Percentiles rank a stretch among this genome's conserved stretches.
phyloP scores from a whole-genome alignment of 345 rosid species.

The Corchorus capsularis region DNA sequence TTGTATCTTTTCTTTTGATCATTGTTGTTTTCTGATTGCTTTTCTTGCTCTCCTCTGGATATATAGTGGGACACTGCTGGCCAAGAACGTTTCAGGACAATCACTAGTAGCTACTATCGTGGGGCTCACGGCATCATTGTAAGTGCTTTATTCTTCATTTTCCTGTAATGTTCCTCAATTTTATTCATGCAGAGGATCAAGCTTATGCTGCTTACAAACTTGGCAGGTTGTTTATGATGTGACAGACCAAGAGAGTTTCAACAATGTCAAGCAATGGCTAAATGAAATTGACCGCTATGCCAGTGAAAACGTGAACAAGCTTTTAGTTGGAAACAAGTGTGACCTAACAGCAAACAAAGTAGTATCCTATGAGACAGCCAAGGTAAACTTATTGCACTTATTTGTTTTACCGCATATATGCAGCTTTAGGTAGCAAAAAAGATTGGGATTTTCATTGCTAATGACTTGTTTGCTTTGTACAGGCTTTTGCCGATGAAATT shows the following conservation, averaged over 20 bases:
- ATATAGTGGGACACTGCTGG: constrained; percentile 87
- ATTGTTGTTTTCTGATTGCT: constrained; percentile 1
- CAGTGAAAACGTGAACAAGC: constrained; percentile 76
- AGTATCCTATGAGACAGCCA: constrained; percentile 64
- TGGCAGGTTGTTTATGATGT: constrained; percentile 70
- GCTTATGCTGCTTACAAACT: constrained; percentile 13
- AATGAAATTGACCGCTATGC: constrained; percentile 78
- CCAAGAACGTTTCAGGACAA: constrained; percentile 80
- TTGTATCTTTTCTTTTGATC: background rate
- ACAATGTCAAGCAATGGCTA: constrained; percentile 80
- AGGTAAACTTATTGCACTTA: constrained; percentile 38
- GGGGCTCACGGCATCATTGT: constrained; percentile 85
- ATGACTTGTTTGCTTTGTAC: background rate
- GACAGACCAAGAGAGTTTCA: constrained; percentile 80
- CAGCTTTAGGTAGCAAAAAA: background rate
- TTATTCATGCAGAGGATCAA: background rate
- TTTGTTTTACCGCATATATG: background rate
- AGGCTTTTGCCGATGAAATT: constrained; percentile 81
- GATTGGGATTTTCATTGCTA: background rate
- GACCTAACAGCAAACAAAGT: constrained; percentile 71
- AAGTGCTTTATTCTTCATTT: constrained; percentile 18
- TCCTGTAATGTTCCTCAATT: background rate
- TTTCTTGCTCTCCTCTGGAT: constrained; percentile 17
- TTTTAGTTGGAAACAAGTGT: constrained; percentile 73
- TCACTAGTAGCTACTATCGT: constrained; percentile 82